Evolutionary conservation across 148 eudicot genomes (phyloP), one percentile per base, ranked within the genome.

Genomic region (Bassia scoparia): DNA sequence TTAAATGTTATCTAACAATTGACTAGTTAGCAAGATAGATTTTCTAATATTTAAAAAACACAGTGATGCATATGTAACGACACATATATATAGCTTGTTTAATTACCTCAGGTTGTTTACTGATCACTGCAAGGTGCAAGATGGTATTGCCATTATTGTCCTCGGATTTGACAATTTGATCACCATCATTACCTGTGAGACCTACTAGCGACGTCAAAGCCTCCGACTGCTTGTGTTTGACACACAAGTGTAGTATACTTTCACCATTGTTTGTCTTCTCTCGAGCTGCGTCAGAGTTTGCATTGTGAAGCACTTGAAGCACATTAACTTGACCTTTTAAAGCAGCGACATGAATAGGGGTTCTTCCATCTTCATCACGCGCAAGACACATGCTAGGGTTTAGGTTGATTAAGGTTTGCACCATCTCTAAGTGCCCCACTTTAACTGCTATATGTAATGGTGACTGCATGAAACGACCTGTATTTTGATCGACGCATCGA

Each of bases 261-360:
- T 81, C 79, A 0, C 71, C 78, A 14, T 34, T 41, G 13, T 46
- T 24, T 14, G 74, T 72, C 37, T 21, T 43, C 17, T 53, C 79
- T 37, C 75, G 64, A 53, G 55, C 83, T 0, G 81, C 84, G 0
- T 33, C 44, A 0, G 75, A 69, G 8, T 46, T 58, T 2, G 24
- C 41, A 5, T 27, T 41, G 68, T 70, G 44, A 37, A 84, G 50
- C 71, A 61, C 78, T 2, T 34, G 23, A 3, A 84, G 60, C 35
- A 73, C 86, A 18, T 69, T 18, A 64, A 58, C 34, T 0, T 64
- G 62, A 21, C 82, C 81, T 27, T 30, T 52, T 8, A 69, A 43
- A 24, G 78, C 86, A 0, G 86, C 84, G 2, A 83, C 48, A 61
- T 85, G 86, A 50, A 78, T 24, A 0, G 86, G 86, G 81, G 78